phyloP scores from a whole-genome alignment of 345 rosid species.

The Microcos paniculata region DNA sequence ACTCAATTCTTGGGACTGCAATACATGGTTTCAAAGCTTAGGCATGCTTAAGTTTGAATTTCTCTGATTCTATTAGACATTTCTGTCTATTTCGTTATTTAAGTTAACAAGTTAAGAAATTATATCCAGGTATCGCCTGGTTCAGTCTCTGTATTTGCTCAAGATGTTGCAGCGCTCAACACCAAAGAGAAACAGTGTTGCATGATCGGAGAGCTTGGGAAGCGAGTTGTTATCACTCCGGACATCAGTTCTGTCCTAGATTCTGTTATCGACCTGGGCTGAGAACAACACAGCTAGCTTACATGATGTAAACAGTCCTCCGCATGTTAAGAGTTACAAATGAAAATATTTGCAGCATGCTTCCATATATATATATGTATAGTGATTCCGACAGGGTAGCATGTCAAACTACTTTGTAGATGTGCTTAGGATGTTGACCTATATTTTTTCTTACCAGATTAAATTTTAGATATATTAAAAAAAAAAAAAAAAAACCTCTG shows the following conservation, averaged over 20 bases:
- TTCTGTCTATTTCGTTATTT: background rate
- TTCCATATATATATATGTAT: background rate
- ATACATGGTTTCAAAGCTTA: background rate
- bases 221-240: slow-evolving; percentile 50
- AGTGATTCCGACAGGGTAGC: background rate
- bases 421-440: background rate
- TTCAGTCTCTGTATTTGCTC: slow-evolving; percentile 32
- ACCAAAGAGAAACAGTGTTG: slow-evolving; percentile 42
- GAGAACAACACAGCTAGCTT: background rate
- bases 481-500: too few species aligned
- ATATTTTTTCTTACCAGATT: too few species aligned
- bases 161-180: slow-evolving; percentile 54
- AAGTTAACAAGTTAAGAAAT: background rate
- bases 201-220: slow-evolving; percentile 45
- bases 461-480: too few species aligned
- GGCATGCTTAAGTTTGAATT: background rate
- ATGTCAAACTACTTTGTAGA: background rate
- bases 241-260: slow-evolving; percentile 44
- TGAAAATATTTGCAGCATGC: background rate
- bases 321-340: too few species aligned
- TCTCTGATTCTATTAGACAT: background rate
- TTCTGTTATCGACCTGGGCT: slow-evolving; percentile 13
- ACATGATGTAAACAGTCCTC: background rate
- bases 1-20: background rate
- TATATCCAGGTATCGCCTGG: slow-evolving; percentile 77